phyloP scores from a whole-genome alignment of 2,329 filamentous ascomycete species.

The Triangularia setosa region DNA sequence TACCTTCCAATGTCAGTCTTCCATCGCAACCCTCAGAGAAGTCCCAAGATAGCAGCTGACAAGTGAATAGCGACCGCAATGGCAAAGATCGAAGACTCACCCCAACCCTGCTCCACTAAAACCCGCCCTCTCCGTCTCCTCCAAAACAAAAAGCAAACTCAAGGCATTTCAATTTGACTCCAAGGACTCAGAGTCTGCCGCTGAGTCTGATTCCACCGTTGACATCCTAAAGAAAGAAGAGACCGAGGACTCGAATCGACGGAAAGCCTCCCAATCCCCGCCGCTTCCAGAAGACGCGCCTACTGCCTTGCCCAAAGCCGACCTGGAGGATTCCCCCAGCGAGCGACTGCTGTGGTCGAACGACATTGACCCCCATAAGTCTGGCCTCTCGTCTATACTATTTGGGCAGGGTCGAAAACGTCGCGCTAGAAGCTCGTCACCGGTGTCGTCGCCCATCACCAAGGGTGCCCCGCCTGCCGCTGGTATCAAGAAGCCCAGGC shows the following conservation, averaged over 20 bases:
- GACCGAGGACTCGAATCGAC: constrained; percentile 7
- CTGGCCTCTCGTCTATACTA: constrained; percentile 45
- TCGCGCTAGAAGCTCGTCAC: constrained; percentile 68
- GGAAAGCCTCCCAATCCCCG: constrained; percentile 19
- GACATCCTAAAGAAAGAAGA: constrained; percentile 18
- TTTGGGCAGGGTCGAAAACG: constrained; percentile 55
- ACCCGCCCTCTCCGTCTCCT: constrained; percentile 49
- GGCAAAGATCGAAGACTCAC: constrained; percentile 54
- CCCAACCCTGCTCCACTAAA: constrained; percentile 37
- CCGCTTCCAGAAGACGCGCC: constrained; percentile 29
- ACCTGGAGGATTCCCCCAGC: constrained; percentile 52
- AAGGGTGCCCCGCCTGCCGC: constrained; percentile 44
- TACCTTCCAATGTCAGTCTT: not conserved
- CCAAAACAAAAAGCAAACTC: constrained; percentile 58
- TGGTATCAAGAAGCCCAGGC: constrained; percentile 56
- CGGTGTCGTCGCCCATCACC: constrained; percentile 61
- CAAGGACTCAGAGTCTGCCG: constrained; percentile 16
- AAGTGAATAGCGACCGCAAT: constrained; percentile 39
- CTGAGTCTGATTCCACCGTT: constrained; percentile 15
- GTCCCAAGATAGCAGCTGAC: constrained; percentile 5
- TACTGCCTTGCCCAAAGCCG: constrained; percentile 44
- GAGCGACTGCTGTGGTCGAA: constrained; percentile 61
- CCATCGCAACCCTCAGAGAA: not conserved
- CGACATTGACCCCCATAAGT: constrained; percentile 35
- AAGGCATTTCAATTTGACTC: constrained; percentile 52